Evolutionary conservation across 495 filamentous ascomycete genomes (phyloP), one percentile per base, ranked within the genome.

Genomic region (Penicillium dipodomyicola): DNA sequence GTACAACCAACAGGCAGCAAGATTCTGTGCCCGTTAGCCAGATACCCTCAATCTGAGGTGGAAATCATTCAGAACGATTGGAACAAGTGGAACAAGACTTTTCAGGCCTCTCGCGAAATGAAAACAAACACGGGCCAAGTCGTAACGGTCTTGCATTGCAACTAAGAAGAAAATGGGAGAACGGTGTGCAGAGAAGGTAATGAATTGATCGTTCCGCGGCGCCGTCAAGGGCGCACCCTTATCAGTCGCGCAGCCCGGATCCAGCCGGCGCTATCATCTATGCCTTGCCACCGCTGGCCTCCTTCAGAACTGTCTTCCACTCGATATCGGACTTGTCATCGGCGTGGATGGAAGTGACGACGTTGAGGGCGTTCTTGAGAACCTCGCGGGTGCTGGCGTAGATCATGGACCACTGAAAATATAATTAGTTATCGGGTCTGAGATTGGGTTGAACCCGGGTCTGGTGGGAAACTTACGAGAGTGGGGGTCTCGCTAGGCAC

Each of bases 341-440:
- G 75, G 91, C 94, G 79, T 98, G 95, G 65, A 96, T 83, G 67
- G 95, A 92, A 65, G 77, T 76, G 53, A 82, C 82, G 59, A 97
- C 73, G 72, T 83, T 89, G 54, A 98, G 84, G 27, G 94, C 77
- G 70, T 87, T 88, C 81, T 95, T 96, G 63, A 98, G 80, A 56
- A 84, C 84, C 65, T 96, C 91, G 74, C 95, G 95, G 68, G 93
- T 97, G 51, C 91, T 90, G 68, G 93, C 90, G 85, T 97, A 97
- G 64, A 96, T 83, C 95, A 97, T 97, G 76, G 91, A 74, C 72
- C 66, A 74, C 76, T 79, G 42, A 7, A 49, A 2, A 46, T 12
- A 22, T 32, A 11, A 58, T 77, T 51, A 77, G 73, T 42, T 53
- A 48, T 47, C 27, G n/a, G 42, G 11, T 54, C n/a, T 35, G 8